Conservation (phyloP, 306 rosid species). For the Acacia acuminata region DNA sequence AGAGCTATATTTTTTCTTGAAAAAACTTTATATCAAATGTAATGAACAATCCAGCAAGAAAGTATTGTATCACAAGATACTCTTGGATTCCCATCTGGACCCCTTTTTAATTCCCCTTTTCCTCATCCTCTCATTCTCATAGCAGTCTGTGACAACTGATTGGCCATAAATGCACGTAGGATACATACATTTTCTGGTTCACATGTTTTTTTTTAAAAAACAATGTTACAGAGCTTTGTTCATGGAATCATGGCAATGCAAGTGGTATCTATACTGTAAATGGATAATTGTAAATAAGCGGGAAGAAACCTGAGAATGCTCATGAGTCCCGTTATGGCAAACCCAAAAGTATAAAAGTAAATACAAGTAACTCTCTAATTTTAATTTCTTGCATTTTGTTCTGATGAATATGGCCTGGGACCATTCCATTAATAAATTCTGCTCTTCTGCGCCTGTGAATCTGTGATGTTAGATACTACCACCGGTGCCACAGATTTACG, state of each 20-base stretch:
- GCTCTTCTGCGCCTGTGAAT: neutral
- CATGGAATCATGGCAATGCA: constrained; percentile 31
- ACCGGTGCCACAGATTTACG: neutral
- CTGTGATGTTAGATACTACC: neutral
- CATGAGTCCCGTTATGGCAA: constrained; percentile 35
- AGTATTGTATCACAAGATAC: constrained; percentile 7
- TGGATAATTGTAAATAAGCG: constrained; percentile 21
- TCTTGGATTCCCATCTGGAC: neutral
- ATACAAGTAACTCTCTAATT: neutral
- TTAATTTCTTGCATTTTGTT: neutral
- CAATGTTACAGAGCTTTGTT: constrained; percentile 17
- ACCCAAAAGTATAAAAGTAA: neutral
- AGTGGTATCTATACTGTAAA: constrained; percentile 40
- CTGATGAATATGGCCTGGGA: neutral
- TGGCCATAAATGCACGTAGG: constrained; percentile 32
- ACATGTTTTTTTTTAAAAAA: neutral
- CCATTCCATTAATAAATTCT: constrained; percentile 13
- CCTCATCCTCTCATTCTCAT: constrained; percentile 20
- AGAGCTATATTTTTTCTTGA: neutral
- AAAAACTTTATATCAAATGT: neutral
- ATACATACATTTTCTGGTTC: neutral
- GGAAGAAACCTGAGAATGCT: constrained; percentile 8
- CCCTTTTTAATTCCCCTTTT: neutral
- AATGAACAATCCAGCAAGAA: neutral
- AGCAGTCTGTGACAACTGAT: constrained; percentile 20